Conservation (phyloP, 495 filamentous ascomycete species). For the Aspergillus ostianus region DNA sequence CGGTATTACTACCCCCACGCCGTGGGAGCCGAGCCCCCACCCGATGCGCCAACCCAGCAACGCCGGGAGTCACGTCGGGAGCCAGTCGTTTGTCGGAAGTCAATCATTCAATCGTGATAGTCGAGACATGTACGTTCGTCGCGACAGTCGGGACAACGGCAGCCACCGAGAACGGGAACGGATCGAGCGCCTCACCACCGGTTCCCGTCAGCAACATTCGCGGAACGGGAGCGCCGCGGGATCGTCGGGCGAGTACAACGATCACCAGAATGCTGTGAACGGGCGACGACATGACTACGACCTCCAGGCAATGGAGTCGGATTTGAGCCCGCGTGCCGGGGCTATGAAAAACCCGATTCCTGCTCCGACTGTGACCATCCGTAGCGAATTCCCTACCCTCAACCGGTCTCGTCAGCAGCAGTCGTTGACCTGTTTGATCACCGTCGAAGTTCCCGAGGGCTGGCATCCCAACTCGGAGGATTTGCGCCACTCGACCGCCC, state of each 20-base stretch:
- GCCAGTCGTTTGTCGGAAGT: slow-evolving; percentile 21
- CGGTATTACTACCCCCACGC: slow-evolving; percentile 52
- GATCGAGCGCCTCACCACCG: slow-evolving; percentile 58
- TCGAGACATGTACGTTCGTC: slow-evolving; percentile 43
- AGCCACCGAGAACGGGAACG: slow-evolving; percentile 51
- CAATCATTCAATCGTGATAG: slow-evolving; percentile 31
- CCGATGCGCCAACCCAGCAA: slow-evolving; percentile 48
- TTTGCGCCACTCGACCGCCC: slow-evolving; percentile 59
- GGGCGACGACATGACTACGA: slow-evolving; percentile 88
- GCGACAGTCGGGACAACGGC: slow-evolving; percentile 58
- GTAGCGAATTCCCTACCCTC: slow-evolving; percentile 95
- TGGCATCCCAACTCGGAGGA: slow-evolving; percentile 88
- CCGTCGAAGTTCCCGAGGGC: slow-evolving; percentile 89
- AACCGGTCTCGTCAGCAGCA: slow-evolving; percentile 92
- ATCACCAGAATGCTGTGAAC: slow-evolving; percentile 48
- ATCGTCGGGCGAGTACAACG: slow-evolving; percentile 74
- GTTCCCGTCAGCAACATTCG: slow-evolving; percentile 52
- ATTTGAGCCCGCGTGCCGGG: slow-evolving; percentile 65
- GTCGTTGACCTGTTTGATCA: slow-evolving; percentile 89
- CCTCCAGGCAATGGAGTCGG: slow-evolving; percentile 92
- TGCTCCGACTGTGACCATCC: slow-evolving; percentile 83
- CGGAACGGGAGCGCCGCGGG: slow-evolving; percentile 76
- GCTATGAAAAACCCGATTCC: slow-evolving; percentile 87
- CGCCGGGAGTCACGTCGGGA: slow-evolving; percentile 21
- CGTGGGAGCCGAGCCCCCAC: slow-evolving; percentile 56